Base-by-base conservation (phyloP, 2,329 filamentous ascomycete species). In the Dactylellina cionopaga region DNA sequence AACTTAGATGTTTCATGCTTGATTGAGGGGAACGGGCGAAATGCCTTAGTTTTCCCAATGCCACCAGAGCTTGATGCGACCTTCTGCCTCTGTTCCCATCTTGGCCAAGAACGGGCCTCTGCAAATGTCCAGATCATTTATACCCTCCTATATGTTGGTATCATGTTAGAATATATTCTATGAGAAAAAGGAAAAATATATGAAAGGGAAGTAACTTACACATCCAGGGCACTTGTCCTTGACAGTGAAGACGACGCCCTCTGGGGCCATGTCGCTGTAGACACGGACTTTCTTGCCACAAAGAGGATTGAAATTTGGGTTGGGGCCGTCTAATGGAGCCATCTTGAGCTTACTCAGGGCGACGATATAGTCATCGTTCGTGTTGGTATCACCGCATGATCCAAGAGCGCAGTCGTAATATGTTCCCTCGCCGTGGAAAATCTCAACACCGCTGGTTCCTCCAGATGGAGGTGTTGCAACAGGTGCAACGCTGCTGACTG, bases 151-250 rank as follows among this genome's bases (percentile, higher is more conserved):
- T 24, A 51, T 27, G n/a, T n/a, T n/a, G 19, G n/a, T 27, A 13
- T 25, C 15, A 22, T 15, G 43, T 71, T 64, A 71, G 66, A 19
- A 59, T 44, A 15, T 17, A 9, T 9, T n/a, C 27, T 27, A 11
- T 25, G 27, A 35, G 27, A 6, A 39, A 44, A 17, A 27, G 24
- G 3, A 19, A 2, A 39, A 5, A 55, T 33, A 27, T 27, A 11
- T n/a, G 33, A 17, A n/a, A 24, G 17, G 27, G 33, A 47, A 6
- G 22, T 15, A 60, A 65, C 68, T 65, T 72, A 72, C 68, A 15
- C 68, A 72, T 65, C 68, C 68, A 25, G 68, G 68, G 59, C 68
- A 72, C 46, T 72, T 72, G 52, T 72, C 68, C 37, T 46, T 15
- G 17, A 72, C 68, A 13, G 59, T 65, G 46, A 59, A 65, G 11